Evolutionary conservation across 768 basidiomycete genomes (phyloP).

Genomic region (Calocybe cyanea): DNA sequence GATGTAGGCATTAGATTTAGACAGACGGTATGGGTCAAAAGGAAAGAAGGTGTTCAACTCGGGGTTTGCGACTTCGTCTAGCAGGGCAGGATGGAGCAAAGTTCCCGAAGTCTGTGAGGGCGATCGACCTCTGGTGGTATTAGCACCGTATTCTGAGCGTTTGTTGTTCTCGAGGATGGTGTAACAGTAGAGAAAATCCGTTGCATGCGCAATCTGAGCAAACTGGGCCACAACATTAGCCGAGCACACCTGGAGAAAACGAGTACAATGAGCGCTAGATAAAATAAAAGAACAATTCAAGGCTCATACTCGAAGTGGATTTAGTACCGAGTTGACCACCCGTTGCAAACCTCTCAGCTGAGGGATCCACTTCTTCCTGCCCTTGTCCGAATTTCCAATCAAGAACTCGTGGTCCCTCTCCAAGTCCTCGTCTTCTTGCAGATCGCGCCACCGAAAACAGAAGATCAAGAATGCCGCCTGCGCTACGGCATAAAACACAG

Average conservation of each 20-base stretch:
- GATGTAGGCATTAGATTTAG: constrained; percentile 72
- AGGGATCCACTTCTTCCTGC: constrained; percentile 75
- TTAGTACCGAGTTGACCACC: constrained; percentile 75
- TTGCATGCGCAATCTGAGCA: constrained; percentile 86
- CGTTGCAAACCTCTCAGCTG: constrained; percentile 77
- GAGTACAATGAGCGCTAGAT: constrained; percentile 1
- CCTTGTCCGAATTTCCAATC: constrained; percentile 16
- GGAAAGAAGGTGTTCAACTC: constrained; percentile 96
- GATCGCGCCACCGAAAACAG: constrained; percentile 95
- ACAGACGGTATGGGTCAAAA: constrained; percentile 94
- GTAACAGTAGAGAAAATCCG: constrained; percentile 92
- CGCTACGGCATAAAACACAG: constrained; percentile 86
- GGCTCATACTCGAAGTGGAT: constrained; percentile 76
- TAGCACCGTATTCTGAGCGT: constrained; percentile 50
- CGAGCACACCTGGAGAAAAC: constrained; percentile 68
- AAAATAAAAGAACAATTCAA: background rate
- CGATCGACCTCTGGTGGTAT: constrained; percentile 12
- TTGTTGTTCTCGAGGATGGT: constrained; percentile 88
- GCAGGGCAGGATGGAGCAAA: constrained; percentile 20
- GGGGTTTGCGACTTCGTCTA: constrained; percentile 40
- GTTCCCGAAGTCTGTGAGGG: constrained; percentile 1
- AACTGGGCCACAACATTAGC: constrained; percentile 90
- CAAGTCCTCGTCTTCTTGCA: constrained; percentile 61
- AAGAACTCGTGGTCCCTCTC: constrained; percentile 35
- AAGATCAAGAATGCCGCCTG: constrained; percentile 96